phyloP scores from a whole-genome alignment of 2,329 filamentous ascomycete genomes.

The Emergomyces orientalis region DNA sequence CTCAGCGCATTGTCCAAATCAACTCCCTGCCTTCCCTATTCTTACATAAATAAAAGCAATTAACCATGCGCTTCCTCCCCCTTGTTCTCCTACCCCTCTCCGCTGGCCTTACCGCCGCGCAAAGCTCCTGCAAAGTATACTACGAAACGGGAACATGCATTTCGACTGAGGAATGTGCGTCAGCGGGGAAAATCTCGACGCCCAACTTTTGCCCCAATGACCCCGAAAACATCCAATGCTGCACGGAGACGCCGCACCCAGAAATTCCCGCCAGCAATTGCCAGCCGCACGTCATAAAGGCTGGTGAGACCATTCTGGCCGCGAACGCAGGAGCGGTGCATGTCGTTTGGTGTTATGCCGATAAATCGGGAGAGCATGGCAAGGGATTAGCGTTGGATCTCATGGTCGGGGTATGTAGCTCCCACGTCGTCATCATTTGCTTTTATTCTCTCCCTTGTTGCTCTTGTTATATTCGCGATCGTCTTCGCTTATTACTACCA shows the following conservation, averaged over 20 bases:
- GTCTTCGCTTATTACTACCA: background rate
- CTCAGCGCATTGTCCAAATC: background rate
- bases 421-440: conserved; percentile 10
- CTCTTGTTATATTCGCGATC: background rate
- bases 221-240: conserved; percentile 20
- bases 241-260: conserved; percentile 13
- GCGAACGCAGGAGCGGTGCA: conserved; percentile 18
- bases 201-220: conserved; percentile 25
- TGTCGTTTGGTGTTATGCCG: conserved; percentile 18
- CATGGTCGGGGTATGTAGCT: conserved; percentile 23
- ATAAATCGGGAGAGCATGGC: conserved; percentile 20
- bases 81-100: conserved; percentile 5
- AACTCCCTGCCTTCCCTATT: background rate
- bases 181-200: conserved; percentile 32
- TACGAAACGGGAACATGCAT: conserved; percentile 31
- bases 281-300: conserved; percentile 18
- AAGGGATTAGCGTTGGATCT: conserved; percentile 26
- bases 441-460: background rate
- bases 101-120: conserved; percentile 3
- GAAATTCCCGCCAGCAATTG: conserved; percentile 12
- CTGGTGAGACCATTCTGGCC: conserved; percentile 18
- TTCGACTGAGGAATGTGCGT: conserved; percentile 28
- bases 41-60: background rate
- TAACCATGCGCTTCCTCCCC: conserved; percentile 6
- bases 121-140: conserved; percentile 10